Conservation (phyloP, 176 grass and related monocot genomes). For the Aegilops bicornis region DNA sequence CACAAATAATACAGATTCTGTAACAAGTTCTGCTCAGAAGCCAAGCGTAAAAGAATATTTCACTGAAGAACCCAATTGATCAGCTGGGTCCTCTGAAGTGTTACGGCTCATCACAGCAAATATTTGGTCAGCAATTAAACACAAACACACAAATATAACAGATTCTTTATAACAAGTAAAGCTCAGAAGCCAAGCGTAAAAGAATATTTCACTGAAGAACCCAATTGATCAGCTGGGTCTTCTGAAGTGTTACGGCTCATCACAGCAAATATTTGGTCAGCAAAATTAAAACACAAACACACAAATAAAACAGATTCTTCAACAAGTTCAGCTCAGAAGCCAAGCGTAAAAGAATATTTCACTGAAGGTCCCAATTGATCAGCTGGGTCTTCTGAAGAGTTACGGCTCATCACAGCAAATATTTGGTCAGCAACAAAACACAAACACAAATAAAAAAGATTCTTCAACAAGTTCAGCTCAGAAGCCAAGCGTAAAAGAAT, state of each 20-base stretch:
- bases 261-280: conserved; percentile 36
- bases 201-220: conserved; percentile 67
- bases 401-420: conserved; percentile 72
- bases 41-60: conserved; percentile 86
- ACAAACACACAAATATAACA: not conserved
- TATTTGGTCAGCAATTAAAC: not conserved
- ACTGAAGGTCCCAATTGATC: conserved; percentile 57
- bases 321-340: conserved; percentile 35
- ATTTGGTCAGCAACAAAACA: not conserved
- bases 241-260: conserved; percentile 78
- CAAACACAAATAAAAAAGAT: not conserved
- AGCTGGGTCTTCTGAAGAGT: conserved; percentile 51
- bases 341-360: conserved; percentile 87
- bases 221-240: conserved; percentile 46
- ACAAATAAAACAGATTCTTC: not conserved
- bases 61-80: conserved; percentile 61
- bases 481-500: conserved; percentile 85
- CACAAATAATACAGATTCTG: not conserved
- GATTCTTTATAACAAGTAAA: not conserved
- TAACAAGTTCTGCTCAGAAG: conserved; percentile 59
- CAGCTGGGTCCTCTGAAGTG: conserved; percentile 50
- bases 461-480: not conserved
- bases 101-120: conserved; percentile 78
- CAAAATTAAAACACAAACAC: not conserved
- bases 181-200: conserved; percentile 85